phyloP scores from a whole-genome alignment of 2,329 filamentous ascomycete species.

The Aureobasidium sp. region DNA sequence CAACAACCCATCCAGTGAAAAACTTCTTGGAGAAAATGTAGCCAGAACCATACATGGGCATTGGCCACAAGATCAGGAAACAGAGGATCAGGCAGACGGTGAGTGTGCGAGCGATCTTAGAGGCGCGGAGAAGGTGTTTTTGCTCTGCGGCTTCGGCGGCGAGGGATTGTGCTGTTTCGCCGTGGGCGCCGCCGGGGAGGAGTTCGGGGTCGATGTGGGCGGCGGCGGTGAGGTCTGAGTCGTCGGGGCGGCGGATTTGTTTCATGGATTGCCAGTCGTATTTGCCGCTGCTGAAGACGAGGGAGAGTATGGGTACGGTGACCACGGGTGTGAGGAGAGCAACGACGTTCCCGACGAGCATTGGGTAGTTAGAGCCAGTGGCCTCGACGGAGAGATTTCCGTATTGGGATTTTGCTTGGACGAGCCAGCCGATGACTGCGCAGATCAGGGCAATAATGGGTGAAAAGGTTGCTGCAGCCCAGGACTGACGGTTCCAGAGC shows the following conservation, averaged over 20 bases:
- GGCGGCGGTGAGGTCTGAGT: conserved; percentile 58
- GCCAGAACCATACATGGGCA: conserved; percentile 76
- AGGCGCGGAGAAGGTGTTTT: conserved; percentile 33
- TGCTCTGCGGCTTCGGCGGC: conserved; percentile 36
- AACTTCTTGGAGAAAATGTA: conserved; percentile 79
- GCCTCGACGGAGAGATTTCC: conserved; percentile 65
- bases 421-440: conserved; percentile 68
- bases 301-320: conserved; percentile 68
- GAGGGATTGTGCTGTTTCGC: conserved; percentile 28
- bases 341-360: conserved; percentile 80
- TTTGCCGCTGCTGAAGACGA: conserved; percentile 59
- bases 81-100: conserved; percentile 59
- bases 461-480: conserved; percentile 60
- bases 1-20: conserved; percentile 64
- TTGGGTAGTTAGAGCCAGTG: conserved; percentile 75
- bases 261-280: conserved; percentile 86
- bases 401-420: conserved; percentile 57
- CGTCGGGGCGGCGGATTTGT: conserved; percentile 68
- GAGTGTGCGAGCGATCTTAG: conserved; percentile 46
- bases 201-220: conserved; percentile 60
- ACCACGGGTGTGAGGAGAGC: conserved; percentile 69
- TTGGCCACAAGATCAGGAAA: conserved; percentile 78
- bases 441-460: conserved; percentile 62
- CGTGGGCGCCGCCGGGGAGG: conserved; percentile 37
- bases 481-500: conserved; percentile 72